Base-by-base conservation (phyloP, 768 basidiomycete species). In the Filobasidium floriforme region DNA sequence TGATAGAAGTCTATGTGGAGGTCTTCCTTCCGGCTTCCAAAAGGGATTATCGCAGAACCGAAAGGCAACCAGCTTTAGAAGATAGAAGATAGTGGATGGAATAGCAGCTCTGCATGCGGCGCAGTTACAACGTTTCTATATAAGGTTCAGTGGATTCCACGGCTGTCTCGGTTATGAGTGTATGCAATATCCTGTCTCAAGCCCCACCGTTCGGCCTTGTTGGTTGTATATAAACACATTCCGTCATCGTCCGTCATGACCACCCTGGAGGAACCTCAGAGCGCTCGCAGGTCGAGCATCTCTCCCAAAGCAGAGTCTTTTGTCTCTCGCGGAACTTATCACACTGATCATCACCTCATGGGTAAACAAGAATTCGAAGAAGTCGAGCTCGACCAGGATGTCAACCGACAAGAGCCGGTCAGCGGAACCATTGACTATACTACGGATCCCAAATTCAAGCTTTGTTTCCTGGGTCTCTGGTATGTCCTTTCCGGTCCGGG, bases 391-490 rank as follows among this genome's bases (percentile, higher is more conserved):
- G 54, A 32, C 15, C 18, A 32, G 19, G 7, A 28, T 22, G 54
- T 15, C 54, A 9, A 37, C 54, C 1, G 29, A 14, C 54, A 24
- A 22, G 54, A 57, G 54, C 12, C 22, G 54, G 26, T 15, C 24
- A 24, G 6, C 12, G 18, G 46, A n/a, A 57, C 22, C 5, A n/a
- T 22, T 5, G 59, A 60, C 19, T 60, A 60, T 26, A 60, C 59
- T 1, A 29, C 28, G 10, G 40, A 60, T 19, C 29, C 29, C 18
- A 60, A 18, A 22, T 60, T 60, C 59, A 60, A 60, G 26, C 26
- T 60, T 26, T 60, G 59, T 26, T 60, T 37, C 18, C 59, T 60
- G 4, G 59, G 32, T 29, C 18, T 60, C 6, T 60, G 59, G 59
- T 60, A 10, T 5, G 59, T 43, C 10, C 37, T 11, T 19, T 29